Evolutionary conservation across 169 alveolate genomes (phyloP).

Genomic region (Plasmodium inui): DNA sequence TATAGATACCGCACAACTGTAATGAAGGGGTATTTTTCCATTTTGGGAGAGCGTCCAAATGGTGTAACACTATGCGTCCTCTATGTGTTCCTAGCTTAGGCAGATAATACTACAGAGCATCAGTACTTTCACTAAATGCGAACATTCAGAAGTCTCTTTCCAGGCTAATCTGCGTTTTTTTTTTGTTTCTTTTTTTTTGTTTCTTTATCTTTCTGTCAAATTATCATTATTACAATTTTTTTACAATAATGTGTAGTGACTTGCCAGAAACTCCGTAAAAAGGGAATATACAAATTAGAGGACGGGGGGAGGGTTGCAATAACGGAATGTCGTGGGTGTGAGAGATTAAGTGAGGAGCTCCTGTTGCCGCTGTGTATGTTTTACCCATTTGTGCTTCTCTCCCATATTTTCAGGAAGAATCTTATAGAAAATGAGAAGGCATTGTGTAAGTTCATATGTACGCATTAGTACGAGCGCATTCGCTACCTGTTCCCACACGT

Average conservation of each 20-base stretch:
- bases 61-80: too few species aligned
- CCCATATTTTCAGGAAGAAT: background rate
- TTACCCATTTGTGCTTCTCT: background rate
- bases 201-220: background rate
- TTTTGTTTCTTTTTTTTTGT: conserved; percentile 1
- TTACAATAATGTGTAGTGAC: background rate
- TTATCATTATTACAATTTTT: conserved; percentile 1
- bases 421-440: background rate
- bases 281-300: background rate
- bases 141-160: background rate
- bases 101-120: too few species aligned
- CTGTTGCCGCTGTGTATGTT: background rate
- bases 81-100: too few species aligned
- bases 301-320: background rate
- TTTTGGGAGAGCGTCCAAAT: background rate
- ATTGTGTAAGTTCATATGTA: background rate
- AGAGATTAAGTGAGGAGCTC: background rate
- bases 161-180: background rate
- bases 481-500: background rate
- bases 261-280: background rate
- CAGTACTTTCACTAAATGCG: too few species aligned
- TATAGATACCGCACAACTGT: background rate
- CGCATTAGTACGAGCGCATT: background rate
- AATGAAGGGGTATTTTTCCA: background rate
- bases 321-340: background rate